Base-by-base conservation (phyloP, 139 green algal species). In the Desmodesmus armatus region DNA sequence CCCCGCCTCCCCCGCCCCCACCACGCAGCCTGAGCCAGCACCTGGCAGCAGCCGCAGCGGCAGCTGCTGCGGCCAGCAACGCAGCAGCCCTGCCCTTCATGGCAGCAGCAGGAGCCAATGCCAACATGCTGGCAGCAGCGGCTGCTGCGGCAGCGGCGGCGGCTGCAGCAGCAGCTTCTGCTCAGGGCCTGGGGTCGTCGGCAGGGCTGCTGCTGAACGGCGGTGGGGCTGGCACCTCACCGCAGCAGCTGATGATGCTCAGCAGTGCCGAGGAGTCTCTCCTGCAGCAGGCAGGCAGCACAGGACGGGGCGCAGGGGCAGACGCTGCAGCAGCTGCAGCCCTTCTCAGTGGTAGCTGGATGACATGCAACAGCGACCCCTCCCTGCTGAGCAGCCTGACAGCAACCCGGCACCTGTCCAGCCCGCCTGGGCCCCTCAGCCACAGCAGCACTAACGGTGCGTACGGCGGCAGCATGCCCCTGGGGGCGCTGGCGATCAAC, bases 291-390 rank as follows among this genome's bases (percentile, higher is more conserved):
- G 76, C 53, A 9, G 55, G 21, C 29, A 27, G 11, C 2, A 39
- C 37, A 25, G 49, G 74, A 6, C 74, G 63, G 43, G 4, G 63
- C 43, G n/a, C 72, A n/a, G 72, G 63, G 40, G 37, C 27, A 29
- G 27, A 5, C 35, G 71, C 23, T 39, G 37, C 31, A 44, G 33
- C 6, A 71, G 76, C 62, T 47, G n/a, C n/a, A n/a, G n/a, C n/a
- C n/a, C n/a, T n/a, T n/a, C n/a, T n/a, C n/a, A n/a, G n/a, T n/a
- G n/a, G n/a, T n/a, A n/a, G 35, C 4, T 82, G 76, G 76, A 37
- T 82, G 25, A 51, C 71, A 53, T 72, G 76, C 55, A 82, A 82
- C 76, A 82, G 55, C 27, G 76, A 82, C 31, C 76, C 53, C 25
- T 55, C 55, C 15, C 37, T 82, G 37, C 37, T 82, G n/a, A 77